Evolutionary conservation across 345 rosid genomes (phyloP).

Genomic region (Streptanthus diversifolius): DNA sequence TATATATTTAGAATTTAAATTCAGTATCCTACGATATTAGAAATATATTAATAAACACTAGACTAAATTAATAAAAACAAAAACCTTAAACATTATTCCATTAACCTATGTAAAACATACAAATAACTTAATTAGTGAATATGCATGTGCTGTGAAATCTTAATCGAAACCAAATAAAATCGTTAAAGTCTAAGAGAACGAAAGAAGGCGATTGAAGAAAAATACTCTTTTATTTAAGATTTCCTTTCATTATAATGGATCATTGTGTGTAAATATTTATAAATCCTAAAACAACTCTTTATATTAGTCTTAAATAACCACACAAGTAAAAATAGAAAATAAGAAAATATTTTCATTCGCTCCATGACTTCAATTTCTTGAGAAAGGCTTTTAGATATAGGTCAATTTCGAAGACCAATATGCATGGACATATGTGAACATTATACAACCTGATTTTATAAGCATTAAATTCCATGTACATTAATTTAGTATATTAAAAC

Average conservation of each 20-base stretch:
- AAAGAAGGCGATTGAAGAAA: neutral
- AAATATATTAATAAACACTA: too few species aligned
- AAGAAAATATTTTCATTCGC: neutral
- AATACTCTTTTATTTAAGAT: neutral
- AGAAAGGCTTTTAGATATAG: neutral
- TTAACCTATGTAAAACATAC: neutral
- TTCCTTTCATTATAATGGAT: too few species aligned
- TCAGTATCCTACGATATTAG: too few species aligned
- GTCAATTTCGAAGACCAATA: neutral
- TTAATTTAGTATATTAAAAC: neutral
- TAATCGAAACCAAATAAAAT: neutral
- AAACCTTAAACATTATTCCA: conserved; percentile 5
- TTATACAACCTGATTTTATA: neutral
- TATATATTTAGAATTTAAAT: too few species aligned
- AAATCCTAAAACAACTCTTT: neutral
- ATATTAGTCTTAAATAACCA: neutral
- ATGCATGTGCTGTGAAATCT: neutral
- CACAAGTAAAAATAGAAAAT: neutral
- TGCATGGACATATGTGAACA: neutral
- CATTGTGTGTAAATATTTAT: neutral
- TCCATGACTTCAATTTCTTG: neutral
- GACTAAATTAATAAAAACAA: too few species aligned
- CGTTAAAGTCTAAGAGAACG: neutral
- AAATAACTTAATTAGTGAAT: neutral
- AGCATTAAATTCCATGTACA: neutral